phyloP scores from a whole-genome alignment of 768 basidiomycete species.

The Rhodosporidiobolus odoratus region DNA sequence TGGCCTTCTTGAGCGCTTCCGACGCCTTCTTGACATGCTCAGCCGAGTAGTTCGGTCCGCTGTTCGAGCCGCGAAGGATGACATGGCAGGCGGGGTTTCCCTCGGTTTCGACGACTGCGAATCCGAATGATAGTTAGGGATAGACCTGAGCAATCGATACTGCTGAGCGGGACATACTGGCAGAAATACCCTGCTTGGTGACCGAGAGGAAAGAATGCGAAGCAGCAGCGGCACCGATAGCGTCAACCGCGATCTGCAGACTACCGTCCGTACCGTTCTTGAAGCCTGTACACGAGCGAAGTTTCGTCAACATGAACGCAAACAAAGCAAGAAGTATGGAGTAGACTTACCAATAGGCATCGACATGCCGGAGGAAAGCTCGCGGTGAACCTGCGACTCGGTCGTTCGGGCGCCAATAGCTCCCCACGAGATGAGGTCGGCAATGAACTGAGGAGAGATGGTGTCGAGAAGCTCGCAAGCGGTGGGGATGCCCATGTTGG shows the following conservation, averaged over 20 bases:
- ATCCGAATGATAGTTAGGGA: conserved; percentile 16
- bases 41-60: conserved; percentile 80
- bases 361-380: conserved; percentile 52
- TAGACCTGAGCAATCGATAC: background rate
- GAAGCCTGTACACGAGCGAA: conserved; percentile 95
- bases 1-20: conserved; percentile 70
- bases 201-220: conserved; percentile 96
- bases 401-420: conserved; percentile 76
- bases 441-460: conserved; percentile 71
- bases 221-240: conserved; percentile 81
- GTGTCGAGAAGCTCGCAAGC: conserved; percentile 88
- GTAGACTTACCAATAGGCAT: conserved; percentile 19
- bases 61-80: conserved; percentile 83
- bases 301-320: conserved; percentile 52
- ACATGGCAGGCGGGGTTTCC: conserved; percentile 89
- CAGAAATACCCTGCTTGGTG: conserved; percentile 89
- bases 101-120: conserved; percentile 76
- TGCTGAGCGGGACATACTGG: conserved; percentile 48
- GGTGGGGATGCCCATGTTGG: conserved; percentile 70
- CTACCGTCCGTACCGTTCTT: conserved; percentile 97
- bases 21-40: conserved; percentile 72
- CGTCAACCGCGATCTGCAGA: conserved; percentile 73
- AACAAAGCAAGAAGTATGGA: background rate
- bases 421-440: conserved; percentile 89
- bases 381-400: conserved; percentile 84